A percentile compares a stretch with the other conserved stretches of the same genome.
Conservation (phyloP, 108 stramenopile species). For the Chaetoceros muelleri region DNA sequence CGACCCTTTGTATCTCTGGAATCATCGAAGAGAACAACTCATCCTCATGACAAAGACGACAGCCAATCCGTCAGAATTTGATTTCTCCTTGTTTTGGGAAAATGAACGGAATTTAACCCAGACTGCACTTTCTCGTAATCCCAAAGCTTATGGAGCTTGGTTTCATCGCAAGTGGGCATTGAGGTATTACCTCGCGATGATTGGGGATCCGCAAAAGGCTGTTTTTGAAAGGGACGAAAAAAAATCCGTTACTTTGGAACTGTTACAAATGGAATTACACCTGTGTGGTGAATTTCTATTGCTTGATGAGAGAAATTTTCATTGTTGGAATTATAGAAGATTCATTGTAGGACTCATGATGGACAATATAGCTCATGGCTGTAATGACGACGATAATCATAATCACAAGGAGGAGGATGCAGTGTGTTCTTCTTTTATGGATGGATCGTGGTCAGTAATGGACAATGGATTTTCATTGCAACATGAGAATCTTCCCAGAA, state of each 20-base stretch:
- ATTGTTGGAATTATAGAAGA: slow-evolving; percentile 97
- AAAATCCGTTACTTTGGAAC: neutral
- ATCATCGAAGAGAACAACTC: slow-evolving; percentile 78
- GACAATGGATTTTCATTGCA: slow-evolving; percentile 19
- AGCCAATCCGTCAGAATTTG: neutral
- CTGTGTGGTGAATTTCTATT: slow-evolving; percentile 75
- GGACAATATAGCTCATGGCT: slow-evolving; percentile 16
- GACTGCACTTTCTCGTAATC: slow-evolving; percentile 77
- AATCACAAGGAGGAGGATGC: slow-evolving; percentile 4
- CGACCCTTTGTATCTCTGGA: slow-evolving; percentile 93
- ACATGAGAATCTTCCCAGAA: slow-evolving; percentile 8
- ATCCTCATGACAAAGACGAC: slow-evolving; percentile 10
- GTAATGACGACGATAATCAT: slow-evolving; percentile 12
- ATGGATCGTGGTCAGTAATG: slow-evolving; percentile 2
- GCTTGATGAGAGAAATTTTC: slow-evolving; percentile 95
- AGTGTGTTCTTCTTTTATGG: slow-evolving; percentile 2
- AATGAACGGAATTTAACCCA: slow-evolving; percentile 60
- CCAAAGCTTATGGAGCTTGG: slow-evolving; percentile 96
- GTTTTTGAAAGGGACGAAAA: neutral
- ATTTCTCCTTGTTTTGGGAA: slow-evolving; percentile 8
- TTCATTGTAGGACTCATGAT: slow-evolving; percentile 48
- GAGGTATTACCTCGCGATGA: slow-evolving; percentile 15
- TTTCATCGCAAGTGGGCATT: slow-evolving; percentile 97
- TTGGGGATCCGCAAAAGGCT: neutral
- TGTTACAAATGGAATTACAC: slow-evolving; percentile 51